phyloP scores from a whole-genome alignment of 495 filamentous ascomycete genomes.

The Viridothelium virens region DNA sequence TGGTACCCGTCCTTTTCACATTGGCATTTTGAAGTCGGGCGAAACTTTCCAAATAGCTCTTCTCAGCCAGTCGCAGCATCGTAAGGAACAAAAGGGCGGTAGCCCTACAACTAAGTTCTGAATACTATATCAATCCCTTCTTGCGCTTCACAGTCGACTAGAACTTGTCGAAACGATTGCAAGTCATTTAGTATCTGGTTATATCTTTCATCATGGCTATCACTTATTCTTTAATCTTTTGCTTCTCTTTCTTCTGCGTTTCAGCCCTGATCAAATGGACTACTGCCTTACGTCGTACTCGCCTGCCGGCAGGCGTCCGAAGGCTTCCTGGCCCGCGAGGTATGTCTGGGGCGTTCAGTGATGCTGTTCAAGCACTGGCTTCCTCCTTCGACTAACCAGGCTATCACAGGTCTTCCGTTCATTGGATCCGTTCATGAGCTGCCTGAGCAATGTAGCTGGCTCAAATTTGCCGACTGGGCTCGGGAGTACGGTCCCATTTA shows the following conservation, averaged over 20 bases:
- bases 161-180: neutral
- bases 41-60: neutral
- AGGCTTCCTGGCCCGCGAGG: constrained; percentile 34
- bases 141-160: neutral
- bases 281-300: constrained; percentile 5
- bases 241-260: constrained; percentile 20
- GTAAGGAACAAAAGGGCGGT: neutral
- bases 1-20: neutral
- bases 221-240: neutral
- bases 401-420: constrained; percentile 40
- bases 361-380: neutral
- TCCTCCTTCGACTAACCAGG: neutral
- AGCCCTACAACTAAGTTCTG: neutral
- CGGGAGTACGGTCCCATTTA: constrained; percentile 57
- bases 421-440: constrained; percentile 54
- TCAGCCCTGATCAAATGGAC: constrained; percentile 1
- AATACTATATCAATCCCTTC: neutral
- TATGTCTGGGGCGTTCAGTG: constrained; percentile 14
- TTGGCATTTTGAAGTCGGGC: neutral
- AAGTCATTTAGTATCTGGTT: neutral
- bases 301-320: constrained; percentile 28
- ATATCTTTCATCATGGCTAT: constrained; percentile 22
- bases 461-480: constrained; percentile 56
- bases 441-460: constrained; percentile 43
- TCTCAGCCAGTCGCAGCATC: neutral